Evolutionary conservation across 768 basidiomycete genomes (phyloP), one percentile per base, ranked within the genome.

Genomic region (Kockovaella imperatae): DNA sequence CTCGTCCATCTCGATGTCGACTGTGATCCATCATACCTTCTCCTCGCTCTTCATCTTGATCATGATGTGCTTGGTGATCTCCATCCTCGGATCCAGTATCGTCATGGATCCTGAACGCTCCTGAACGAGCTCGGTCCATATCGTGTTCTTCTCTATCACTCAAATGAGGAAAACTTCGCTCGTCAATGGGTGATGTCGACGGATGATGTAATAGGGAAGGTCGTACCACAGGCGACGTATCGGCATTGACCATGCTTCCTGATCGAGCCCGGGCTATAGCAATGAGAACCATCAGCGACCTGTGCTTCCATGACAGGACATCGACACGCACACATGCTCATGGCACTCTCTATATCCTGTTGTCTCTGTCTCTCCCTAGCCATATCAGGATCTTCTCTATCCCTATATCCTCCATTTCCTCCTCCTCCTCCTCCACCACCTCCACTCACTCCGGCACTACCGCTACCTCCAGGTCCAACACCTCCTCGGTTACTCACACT

Each of bases 301-400:
- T 42, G 18, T 30, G 5, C 26, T 17, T 4, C 38, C 4, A 7
- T 26, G 4, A 15, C 21, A 30, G 32, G 25, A 3, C n/a, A 35
- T 35, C 17, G 32, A 26, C 5, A 70, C 73, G 53, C 43, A 74
- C 74, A 73, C 53, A 75, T 71, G 46, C 67, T 87, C 84, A 88
- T 87, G 17, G 75, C 75, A 40, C 63, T 67, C 61, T 91, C 89
- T 0, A 86, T 86, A 61, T 96, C 91, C 83, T 95, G 86, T 5
- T 87, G 82, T 29, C 85, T 79, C 75, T 96, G 90, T 17, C 90
- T 80, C 69, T 95, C 89, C 46, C 82, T 76, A 17, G 80, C 80
- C 45, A 85, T 79, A 0, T 83, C 80, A 63, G 86, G 83, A 74
- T 82, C 77, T 5, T 52, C 61, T 15, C 57, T 35, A 36, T 58